Percentiles rank a stretch among this genome's conserved stretches.
Evolutionary conservation across 805 yeast genomes (phyloP).

Genomic region (Lipomyces japonicus): DNA sequence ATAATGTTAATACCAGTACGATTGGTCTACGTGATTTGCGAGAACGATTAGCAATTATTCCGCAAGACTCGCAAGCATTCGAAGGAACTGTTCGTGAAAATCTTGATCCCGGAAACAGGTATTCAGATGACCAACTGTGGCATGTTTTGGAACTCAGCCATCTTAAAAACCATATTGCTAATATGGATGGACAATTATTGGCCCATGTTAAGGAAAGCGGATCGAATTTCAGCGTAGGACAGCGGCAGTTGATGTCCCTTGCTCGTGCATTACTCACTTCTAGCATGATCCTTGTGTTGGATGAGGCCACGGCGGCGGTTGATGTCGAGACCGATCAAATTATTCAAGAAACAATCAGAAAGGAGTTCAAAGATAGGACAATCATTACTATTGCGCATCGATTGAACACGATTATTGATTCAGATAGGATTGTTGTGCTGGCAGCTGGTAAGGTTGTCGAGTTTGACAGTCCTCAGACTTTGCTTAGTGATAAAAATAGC

Average conservation of each 20-base stretch:
- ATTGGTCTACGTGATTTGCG: constrained; percentile 68
- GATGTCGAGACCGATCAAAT: constrained; percentile 67
- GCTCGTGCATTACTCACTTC: constrained; percentile 67
- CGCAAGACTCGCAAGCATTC: constrained; percentile 84
- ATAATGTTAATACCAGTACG: constrained; percentile 59
- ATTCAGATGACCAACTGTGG: constrained; percentile 60
- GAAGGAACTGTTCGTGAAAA: constrained; percentile 72
- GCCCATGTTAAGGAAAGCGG: constrained; percentile 64
- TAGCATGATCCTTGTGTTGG: constrained; percentile 58
- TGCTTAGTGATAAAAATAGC: constrained; percentile 58
- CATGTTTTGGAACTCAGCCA: constrained; percentile 59
- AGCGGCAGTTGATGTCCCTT: constrained; percentile 62
- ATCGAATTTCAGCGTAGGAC: constrained; percentile 64
- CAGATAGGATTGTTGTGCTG: constrained; percentile 74
- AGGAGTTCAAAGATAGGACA: constrained; percentile 59
- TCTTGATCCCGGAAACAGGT: constrained; percentile 68
- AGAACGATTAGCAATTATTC: constrained; percentile 70
- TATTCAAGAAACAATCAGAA: constrained; percentile 56
- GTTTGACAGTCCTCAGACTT: constrained; percentile 56
- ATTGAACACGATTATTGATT: constrained; percentile 63
- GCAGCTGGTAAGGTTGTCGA: constrained; percentile 74
- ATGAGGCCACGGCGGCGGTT: constrained; percentile 74
- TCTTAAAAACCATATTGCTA: constrained; percentile 34
- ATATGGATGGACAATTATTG: constrained; percentile 40
- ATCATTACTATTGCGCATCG: constrained; percentile 72